Evolutionary conservation across 129 eudicot genomes (phyloP).

Genomic region (Lonicera japonica): DNA sequence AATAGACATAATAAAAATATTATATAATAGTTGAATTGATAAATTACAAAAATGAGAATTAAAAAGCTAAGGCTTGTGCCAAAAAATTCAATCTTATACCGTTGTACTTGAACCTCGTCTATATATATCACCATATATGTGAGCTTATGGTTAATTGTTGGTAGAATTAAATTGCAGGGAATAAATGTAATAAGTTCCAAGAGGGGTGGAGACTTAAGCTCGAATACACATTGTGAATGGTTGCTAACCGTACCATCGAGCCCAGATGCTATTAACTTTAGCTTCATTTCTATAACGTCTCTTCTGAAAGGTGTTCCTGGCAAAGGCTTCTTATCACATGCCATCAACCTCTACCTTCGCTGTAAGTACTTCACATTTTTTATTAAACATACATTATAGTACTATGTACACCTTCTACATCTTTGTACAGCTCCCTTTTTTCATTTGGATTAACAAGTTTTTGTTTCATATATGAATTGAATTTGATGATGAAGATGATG

Average conservation of each 20-base stretch:
- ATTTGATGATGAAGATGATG: not conserved
- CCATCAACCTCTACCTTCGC: slow-evolving; percentile 86
- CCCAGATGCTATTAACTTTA: slow-evolving; percentile 77
- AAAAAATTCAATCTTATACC: too few relatives aligned
- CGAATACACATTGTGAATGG: slow-evolving; percentile 73
- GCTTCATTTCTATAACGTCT: slow-evolving; percentile 83
- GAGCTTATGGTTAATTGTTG: not conserved
- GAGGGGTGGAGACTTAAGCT: slow-evolving; percentile 73
- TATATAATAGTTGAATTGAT: too few relatives aligned
- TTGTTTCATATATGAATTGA: too few relatives aligned
- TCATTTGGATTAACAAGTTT: not conserved
- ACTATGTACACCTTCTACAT: too few relatives aligned
- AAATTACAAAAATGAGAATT: too few relatives aligned
- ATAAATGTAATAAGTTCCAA: slow-evolving; percentile 65
- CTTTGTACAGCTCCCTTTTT: too few relatives aligned
- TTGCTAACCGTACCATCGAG: slow-evolving; percentile 60
- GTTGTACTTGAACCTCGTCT: too few relatives aligned
- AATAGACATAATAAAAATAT: too few relatives aligned
- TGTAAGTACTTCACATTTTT: slow-evolving; percentile 34
- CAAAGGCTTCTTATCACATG: slow-evolving; percentile 88
- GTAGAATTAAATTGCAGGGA: slow-evolving; percentile 41
- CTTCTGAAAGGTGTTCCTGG: slow-evolving; percentile 76
- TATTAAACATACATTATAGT: too few relatives aligned
- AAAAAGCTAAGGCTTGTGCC: too few relatives aligned
- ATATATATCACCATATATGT: too few relatives aligned